Conservation (phyloP, 2,329 filamentous ascomycete species). For the Shiraia bambusicola region DNA sequence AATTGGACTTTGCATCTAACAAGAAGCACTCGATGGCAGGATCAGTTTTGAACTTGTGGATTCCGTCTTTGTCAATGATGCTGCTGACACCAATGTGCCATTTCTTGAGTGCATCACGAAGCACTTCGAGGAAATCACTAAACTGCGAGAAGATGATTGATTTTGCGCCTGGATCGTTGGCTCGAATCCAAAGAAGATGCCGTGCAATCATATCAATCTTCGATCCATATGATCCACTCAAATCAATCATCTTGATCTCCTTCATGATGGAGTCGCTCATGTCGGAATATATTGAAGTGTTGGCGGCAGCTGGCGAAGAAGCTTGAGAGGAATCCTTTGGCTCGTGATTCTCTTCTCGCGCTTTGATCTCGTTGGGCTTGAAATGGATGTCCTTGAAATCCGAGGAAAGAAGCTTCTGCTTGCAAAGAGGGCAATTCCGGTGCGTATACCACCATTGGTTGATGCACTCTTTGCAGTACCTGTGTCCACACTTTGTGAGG, state of each 20-base stretch:
- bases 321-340: constrained; percentile 17
- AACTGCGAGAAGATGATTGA: constrained; percentile 95
- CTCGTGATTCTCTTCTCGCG: constrained; percentile 59
- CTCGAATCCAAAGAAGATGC: constrained; percentile 82
- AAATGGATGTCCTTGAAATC: constrained; percentile 85
- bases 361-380: constrained; percentile 71
- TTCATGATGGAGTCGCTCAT: constrained; percentile 70
- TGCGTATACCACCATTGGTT: constrained; percentile 73
- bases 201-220: constrained; percentile 76
- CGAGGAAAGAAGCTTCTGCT: constrained; percentile 61
- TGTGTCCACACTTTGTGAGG: constrained; percentile 82
- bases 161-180: constrained; percentile 83
- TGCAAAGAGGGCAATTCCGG: constrained; percentile 82
- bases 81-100: constrained; percentile 74
- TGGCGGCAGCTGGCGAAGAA: constrained; percentile 27
- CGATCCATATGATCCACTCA: constrained; percentile 75
- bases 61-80: constrained; percentile 68
- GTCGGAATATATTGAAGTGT: constrained; percentile 70
- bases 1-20: constrained; percentile 84
- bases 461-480: constrained; percentile 86
- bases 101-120: constrained; percentile 67
- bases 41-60: constrained; percentile 75
- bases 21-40: constrained; percentile 77
- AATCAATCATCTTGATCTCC: constrained; percentile 79
- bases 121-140: constrained; percentile 73